These are phyloP conservation scores for Adansonia madagascariensis DNA, from an alignment of 441 rosid species.

Conservation along the genomic window DNA sequence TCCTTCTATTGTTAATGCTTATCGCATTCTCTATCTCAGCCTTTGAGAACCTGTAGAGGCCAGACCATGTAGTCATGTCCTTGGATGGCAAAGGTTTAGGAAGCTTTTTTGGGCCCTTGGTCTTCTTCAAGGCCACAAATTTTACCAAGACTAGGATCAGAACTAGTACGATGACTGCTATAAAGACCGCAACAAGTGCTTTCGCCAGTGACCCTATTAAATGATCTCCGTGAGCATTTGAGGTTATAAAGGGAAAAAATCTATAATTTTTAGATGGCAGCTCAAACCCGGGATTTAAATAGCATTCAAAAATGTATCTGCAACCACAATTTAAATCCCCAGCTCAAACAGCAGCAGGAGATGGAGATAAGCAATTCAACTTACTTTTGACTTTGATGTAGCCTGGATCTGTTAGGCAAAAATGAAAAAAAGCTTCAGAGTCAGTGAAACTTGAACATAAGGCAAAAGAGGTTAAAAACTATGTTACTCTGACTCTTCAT, in stretches of 20 bases:
- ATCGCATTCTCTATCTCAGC: constrained; percentile 66
- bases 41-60: constrained; percentile 62
- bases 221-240: constrained; percentile 22
- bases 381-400: constrained; percentile 51
- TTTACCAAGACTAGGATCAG: constrained; percentile 42
- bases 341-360: background rate
- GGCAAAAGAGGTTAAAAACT: background rate
- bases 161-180: constrained; percentile 32
- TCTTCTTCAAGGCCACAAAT: constrained; percentile 35
- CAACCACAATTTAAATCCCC: background rate
- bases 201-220: constrained; percentile 42
- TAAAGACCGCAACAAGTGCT: constrained; percentile 29
- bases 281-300: background rate
- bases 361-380: constrained; percentile 28
- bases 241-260: background rate
- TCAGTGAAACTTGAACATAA: constrained; percentile 15
- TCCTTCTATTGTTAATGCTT: constrained; percentile 32
- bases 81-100: constrained; percentile 26
- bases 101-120: constrained; percentile 10
- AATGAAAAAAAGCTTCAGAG: constrained; percentile 1
- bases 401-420: constrained; percentile 45
- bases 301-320: too few species aligned
- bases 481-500: background rate
- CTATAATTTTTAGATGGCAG: background rate
- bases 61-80: constrained; percentile 42